Conservation (phyloP, 1,139 yeast species). For the Zygosaccharomyces pseudobailii region DNA sequence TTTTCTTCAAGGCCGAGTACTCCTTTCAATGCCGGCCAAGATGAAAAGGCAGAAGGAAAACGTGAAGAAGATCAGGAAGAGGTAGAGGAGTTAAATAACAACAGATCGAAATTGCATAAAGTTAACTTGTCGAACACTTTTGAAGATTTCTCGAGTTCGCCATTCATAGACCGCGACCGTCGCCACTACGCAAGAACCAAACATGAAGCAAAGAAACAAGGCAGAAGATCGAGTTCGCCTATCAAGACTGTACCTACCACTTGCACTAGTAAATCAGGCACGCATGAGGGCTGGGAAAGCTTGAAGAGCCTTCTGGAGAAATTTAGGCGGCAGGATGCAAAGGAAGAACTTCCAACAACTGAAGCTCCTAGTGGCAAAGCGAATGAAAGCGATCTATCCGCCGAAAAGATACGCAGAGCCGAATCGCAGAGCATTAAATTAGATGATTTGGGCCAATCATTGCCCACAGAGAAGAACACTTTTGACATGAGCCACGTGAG, state of each 20-base stretch:
- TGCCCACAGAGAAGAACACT: constrained; percentile 14
- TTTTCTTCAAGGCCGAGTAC: constrained; percentile 1
- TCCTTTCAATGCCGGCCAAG: not conserved
- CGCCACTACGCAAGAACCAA: constrained; percentile 27
- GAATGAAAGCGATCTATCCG: not conserved
- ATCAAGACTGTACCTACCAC: constrained; percentile 21
- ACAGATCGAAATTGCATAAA: constrained; percentile 8
- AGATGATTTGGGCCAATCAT: constrained; percentile 11
- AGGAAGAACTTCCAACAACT: not conserved
- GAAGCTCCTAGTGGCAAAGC: not conserved
- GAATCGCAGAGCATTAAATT: constrained; percentile 7
- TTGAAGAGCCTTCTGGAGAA: constrained; percentile 20
- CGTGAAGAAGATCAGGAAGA: constrained; percentile 1
- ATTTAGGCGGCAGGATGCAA: constrained; percentile 8
- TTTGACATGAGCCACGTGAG: constrained; percentile 27
- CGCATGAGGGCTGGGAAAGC: constrained; percentile 21
- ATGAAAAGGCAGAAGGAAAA: constrained; percentile 1
- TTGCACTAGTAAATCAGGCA: constrained; percentile 3
- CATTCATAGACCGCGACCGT: constrained; percentile 15
- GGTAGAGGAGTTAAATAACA: constrained; percentile 3
- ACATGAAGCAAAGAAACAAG: constrained; percentile 16
- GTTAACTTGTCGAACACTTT: constrained; percentile 5
- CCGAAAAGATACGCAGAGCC: constrained; percentile 9
- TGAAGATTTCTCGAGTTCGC: constrained; percentile 12
- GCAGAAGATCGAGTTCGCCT: constrained; percentile 25